These are phyloP conservation scores for Xerocomellus dryophilus DNA, from an alignment of 768 basidiomycete genomes.

Conservation along the genomic window DNA sequence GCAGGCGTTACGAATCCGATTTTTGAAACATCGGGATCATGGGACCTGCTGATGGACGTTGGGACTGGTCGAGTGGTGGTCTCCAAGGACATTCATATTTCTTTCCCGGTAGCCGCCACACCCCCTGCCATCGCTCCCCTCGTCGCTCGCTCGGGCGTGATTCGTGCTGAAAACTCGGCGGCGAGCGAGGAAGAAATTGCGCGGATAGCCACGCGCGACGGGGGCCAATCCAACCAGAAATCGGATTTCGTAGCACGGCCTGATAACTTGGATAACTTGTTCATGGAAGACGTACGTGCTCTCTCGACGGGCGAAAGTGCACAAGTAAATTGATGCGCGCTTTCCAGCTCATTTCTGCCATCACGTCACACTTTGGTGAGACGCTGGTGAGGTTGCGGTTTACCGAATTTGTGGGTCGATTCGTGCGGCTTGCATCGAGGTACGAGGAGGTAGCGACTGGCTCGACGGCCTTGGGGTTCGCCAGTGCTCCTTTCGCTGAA, in stretches of 20 bases:
- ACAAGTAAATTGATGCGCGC: not conserved
- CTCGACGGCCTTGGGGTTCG: conserved; percentile 71
- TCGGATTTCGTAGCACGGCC: conserved; percentile 53
- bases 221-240: conserved; percentile 53
- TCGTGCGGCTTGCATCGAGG: conserved; percentile 83
- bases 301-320: not conserved
- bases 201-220: conserved; percentile 44
- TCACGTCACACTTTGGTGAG: conserved; percentile 92
- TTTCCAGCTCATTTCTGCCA: conserved; percentile 70
- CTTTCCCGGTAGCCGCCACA: conserved; percentile 46
- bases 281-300: conserved; percentile 86
- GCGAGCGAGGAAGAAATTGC: conserved; percentile 70
- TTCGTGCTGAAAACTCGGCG: conserved; percentile 61
- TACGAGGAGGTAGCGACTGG: conserved; percentile 85
- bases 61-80: conserved; percentile 83
- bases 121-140: conserved; percentile 43
- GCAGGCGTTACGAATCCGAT: conserved; percentile 98
- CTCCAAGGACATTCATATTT: conserved; percentile 74
- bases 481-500: conserved; percentile 49
- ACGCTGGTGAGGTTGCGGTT: conserved; percentile 83
- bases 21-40: conserved; percentile 80
- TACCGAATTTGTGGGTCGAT: conserved; percentile 82
- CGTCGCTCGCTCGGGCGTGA: conserved; percentile 53
- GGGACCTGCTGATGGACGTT: conserved; percentile 94
- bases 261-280: conserved; percentile 73